phyloP scores from a whole-genome alignment of 805 yeast species.

The Sporopachydermia lactativora region DNA sequence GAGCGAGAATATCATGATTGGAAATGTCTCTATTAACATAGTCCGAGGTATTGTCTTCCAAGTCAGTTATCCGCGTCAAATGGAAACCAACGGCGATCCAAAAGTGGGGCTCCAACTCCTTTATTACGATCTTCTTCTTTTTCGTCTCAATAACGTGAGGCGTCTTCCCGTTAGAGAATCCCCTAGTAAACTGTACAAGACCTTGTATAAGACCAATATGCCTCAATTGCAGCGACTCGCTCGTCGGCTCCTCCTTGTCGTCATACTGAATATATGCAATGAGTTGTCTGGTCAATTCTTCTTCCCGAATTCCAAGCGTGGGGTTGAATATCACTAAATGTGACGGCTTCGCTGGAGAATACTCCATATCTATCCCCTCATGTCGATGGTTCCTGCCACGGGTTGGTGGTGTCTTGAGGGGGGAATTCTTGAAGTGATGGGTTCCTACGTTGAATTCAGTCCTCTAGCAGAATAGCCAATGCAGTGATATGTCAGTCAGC shows the following conservation, averaged over 20 bases:
- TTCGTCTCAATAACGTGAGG: slow-evolving; percentile 19
- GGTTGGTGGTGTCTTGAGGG: too few relatives aligned
- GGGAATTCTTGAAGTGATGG: too few relatives aligned
- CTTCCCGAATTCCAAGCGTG: slow-evolving; percentile 17
- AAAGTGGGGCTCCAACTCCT: slow-evolving; percentile 16
- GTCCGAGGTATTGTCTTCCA: slow-evolving; percentile 5
- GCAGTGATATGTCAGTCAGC: slow-evolving; percentile 11
- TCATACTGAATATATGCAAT: slow-evolving; percentile 19
- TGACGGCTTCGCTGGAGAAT: slow-evolving; percentile 11
- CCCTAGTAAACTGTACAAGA: slow-evolving; percentile 14
- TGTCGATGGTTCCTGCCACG: too few relatives aligned
- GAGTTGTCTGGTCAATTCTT: slow-evolving; percentile 21
- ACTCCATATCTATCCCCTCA: too few relatives aligned
- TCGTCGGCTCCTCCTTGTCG: slow-evolving; percentile 4
- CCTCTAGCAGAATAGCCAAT: too few relatives aligned
- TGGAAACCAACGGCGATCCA: slow-evolving; percentile 20
- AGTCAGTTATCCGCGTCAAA: slow-evolving; percentile 8
- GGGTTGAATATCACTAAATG: slow-evolving; percentile 28
- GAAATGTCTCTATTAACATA: slow-evolving; percentile 18
- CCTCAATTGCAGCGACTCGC: slow-evolving; percentile 22
- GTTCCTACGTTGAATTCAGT: too few relatives aligned
- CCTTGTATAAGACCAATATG: slow-evolving; percentile 31
- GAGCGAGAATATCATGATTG: slow-evolving; percentile 20
- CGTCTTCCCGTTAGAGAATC: slow-evolving; percentile 11
- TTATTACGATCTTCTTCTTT: slow-evolving; percentile 19